Evolutionary conservation across 2,329 filamentous ascomycete genomes (phyloP), one percentile per base, ranked within the genome.

Genomic region (Didymella keratinophila): DNA sequence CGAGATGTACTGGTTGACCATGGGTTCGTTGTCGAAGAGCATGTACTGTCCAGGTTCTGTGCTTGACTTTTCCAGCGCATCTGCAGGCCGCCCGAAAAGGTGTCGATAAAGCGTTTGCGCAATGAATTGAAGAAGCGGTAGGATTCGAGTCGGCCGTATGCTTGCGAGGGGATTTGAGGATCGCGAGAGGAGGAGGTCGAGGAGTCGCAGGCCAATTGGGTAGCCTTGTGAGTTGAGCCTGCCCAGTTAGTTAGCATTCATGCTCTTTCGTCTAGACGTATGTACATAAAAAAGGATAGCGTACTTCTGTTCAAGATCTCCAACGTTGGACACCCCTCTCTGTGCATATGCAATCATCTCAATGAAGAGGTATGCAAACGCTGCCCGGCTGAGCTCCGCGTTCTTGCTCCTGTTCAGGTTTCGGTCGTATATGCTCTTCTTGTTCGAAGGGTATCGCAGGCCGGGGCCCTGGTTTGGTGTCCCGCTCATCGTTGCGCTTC

Each of bases 311-410:
- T 99, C 95, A 18, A 99, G 82, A 78, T 98, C 95, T 71, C 94
- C 90, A 59, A 99, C 96, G 7, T 92, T 93, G 66, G 91, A 95
- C 53, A 97, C 94, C 62, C 91, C 85, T 71, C 89, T 86, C 77
- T 98, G 95, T 67, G 95, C 94, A 78, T 98, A 98, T 71, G 88
- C 89, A 48, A 99, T 93, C 91, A 98, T 97, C 81, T 97, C 94
- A 60, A 90, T 89, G 76, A 99, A 98, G 58, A 99, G 84, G 78
- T 96, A 98, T 41, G 95, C 94, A 79, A 99, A 98, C 79, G 92
- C 93, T 11, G 95, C 87, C 74, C 96, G 90, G 77, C 93, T 97
- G 66, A 96, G 87, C 82, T 98, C 94, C 58, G 91, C 86, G 69
- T 91, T 92, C 76, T 92, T 91, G 70, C 89, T 90, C 64, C 95